Base-by-base conservation (phyloP, 2,329 filamentous ascomycete species). In the Calonectria ilicicola region DNA sequence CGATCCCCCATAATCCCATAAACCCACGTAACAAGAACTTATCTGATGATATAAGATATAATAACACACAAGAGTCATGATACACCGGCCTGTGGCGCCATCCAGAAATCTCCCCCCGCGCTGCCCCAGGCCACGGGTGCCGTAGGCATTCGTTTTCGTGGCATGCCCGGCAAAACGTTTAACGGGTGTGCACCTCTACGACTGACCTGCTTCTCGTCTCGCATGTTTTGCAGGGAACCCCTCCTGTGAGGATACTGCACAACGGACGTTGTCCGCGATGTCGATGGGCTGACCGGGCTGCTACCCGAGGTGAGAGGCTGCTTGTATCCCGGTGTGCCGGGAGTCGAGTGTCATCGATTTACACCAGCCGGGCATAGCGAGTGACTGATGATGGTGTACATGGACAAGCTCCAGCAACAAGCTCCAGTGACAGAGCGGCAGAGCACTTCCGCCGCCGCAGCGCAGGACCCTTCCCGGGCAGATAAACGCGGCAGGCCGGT, bases 261-360 rank as follows among this genome's bases (percentile, higher is more conserved):
- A 58, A 63, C 51, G 69, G 65, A 67, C 40, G 69, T 72, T 58
- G 56, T 72, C 64, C 46, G 58, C 53, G 42, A 15, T 65, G 69
- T 72, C 65, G 47, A 68, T 72, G 69, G 65, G 60, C 64, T 72
- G 69, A 72, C 69, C 58, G 47, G 69, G 19, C 23, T 4, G 29
- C 19, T 47, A 26, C 40, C 69, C 64, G 64, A 65, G 65, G 58
- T 72, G 58, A 72, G 65, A 67, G 56, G 44, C 27, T 15, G 42
- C 26, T 21, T 42, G 19, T 29, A 40, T 49, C 44, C 53, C 53
- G 23, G 65, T 40, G 49, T 58, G 32, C 53, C 53, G 32, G 53
- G n/a, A 51, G 46, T 53, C 46, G 56, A 60, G 32, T 49, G 66
- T 68, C 66, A 68, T 68, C 21, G 53, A 68, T 40, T 27, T 27